A percentile compares a stretch with the other conserved stretches of the same genome.
Evolutionary conservation across 371 early-diverging fungal genomes (phyloP).

Genomic region (Vairimorpha necatrix): DNA sequence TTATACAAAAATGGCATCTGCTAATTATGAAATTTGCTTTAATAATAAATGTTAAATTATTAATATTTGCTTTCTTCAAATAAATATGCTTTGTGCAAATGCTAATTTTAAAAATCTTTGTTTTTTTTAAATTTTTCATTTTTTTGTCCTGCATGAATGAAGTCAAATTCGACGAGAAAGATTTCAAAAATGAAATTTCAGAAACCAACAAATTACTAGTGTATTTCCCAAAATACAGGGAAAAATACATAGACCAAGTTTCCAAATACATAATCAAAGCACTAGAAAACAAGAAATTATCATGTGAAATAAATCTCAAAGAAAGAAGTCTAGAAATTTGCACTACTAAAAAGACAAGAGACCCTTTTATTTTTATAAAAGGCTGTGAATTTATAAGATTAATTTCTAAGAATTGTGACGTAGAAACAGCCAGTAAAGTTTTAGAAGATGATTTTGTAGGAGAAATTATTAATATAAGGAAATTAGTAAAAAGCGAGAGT

Average conservation of each 20-base stretch:
- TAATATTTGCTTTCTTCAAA: no score
- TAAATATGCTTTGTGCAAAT: no score
- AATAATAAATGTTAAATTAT: no score
- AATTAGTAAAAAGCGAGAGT: slow-evolving; percentile 83
- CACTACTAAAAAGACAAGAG: slow-evolving; percentile 89
- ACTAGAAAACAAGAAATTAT: slow-evolving; percentile 78
- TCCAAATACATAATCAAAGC: slow-evolving; percentile 85
- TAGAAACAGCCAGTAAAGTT: slow-evolving; percentile 71
- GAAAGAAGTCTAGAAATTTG: slow-evolving; percentile 92
- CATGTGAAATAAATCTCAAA: slow-evolving; percentile 81
- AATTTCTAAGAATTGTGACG: slow-evolving; percentile 83
- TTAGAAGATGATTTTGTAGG: slow-evolving; percentile 84
- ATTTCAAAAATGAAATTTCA: slow-evolving; percentile 73
- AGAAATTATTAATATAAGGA: slow-evolving; percentile 93
- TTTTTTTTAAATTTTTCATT: not conserved
- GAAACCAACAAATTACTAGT: slow-evolving; percentile 94
- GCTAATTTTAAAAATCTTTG: no score
- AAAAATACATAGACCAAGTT: slow-evolving; percentile 80
- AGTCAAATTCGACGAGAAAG: slow-evolving; percentile 70
- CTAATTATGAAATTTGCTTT: no score
- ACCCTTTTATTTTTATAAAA: slow-evolving; percentile 90
- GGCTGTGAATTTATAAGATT: slow-evolving; percentile 89
- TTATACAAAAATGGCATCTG: no score
- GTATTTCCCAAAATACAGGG: slow-evolving; percentile 92
- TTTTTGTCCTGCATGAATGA: slow-evolving; percentile 12